A percentile compares a stretch with the other conserved stretches of the same genome.
phyloP scores from a whole-genome alignment of 2,329 filamentous ascomycete species.

The Cytospora piceae region DNA sequence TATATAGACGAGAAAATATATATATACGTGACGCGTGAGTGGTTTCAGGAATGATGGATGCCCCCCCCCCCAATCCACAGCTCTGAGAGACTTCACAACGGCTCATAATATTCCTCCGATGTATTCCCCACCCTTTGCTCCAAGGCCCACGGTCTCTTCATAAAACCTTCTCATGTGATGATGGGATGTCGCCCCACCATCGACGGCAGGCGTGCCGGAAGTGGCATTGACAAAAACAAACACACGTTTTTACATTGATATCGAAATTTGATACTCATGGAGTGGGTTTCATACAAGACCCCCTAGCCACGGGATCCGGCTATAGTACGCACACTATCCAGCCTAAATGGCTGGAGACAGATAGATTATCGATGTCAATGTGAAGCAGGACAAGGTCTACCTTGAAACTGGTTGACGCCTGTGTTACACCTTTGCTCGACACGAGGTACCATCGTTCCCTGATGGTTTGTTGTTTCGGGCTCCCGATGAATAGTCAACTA shows the following conservation, averaged over 20 bases:
- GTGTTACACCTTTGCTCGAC: too few relatives aligned
- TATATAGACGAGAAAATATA: neutral
- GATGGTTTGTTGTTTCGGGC: too few relatives aligned
- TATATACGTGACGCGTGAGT: neutral
- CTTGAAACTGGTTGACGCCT: too few relatives aligned
- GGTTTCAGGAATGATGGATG: neutral
- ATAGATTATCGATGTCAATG: too few relatives aligned
- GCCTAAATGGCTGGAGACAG: too few relatives aligned
- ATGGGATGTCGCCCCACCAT: neutral
- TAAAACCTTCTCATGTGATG: neutral
- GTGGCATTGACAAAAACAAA: neutral
- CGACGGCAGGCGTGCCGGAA: neutral
- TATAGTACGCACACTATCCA: too few relatives aligned
- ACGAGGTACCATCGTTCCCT: too few relatives aligned
- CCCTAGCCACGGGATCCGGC: too few relatives aligned
- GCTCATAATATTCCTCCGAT: neutral
- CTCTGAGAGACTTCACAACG: neutral
- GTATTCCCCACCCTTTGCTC: neutral
- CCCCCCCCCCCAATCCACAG: neutral
- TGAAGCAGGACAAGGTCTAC: too few relatives aligned
- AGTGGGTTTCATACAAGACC: neutral
- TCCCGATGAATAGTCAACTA: neutral
- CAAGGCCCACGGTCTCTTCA: neutral
- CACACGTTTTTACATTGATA: neutral
- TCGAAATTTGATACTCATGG: neutral